phyloP scores from a whole-genome alignment of 2,329 filamentous ascomycete genomes.

The Colletotrichum phormii region DNA sequence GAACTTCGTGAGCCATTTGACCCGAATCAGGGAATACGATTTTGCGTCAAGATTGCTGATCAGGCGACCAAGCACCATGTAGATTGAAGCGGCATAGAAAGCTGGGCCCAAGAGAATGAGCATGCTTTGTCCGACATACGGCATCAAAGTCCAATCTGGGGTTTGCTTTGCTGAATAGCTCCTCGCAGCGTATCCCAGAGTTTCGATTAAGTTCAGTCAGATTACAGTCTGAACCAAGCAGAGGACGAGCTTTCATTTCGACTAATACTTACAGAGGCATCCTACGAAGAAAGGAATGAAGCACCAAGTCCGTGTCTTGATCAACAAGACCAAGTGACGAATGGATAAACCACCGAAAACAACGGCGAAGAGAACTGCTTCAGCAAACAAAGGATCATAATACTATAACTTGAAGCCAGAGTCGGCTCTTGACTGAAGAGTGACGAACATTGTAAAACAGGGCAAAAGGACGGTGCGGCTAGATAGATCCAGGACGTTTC shows the following conservation, averaged over 20 bases:
- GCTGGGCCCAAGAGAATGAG: slow-evolving; percentile 58
- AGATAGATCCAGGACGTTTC: no score
- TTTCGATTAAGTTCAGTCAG: slow-evolving; percentile 51
- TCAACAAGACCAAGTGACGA: slow-evolving; percentile 52
- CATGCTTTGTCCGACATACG: slow-evolving; percentile 55
- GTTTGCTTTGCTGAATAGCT: slow-evolving; percentile 54
- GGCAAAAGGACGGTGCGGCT: no score
- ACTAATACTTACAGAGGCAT: slow-evolving; percentile 54
- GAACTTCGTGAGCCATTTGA: slow-evolving; percentile 60
- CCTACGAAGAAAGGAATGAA: slow-evolving; percentile 64
- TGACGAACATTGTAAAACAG: no score
- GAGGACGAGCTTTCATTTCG: neutral
- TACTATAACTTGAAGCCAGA: slow-evolving; percentile 51
- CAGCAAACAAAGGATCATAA: slow-evolving; percentile 57
- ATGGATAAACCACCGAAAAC: slow-evolving; percentile 54
- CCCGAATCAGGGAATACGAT: slow-evolving; percentile 45
- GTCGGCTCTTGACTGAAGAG: no score
- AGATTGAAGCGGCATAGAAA: slow-evolving; percentile 61
- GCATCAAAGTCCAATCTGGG: slow-evolving; percentile 49
- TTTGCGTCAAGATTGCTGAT: slow-evolving; percentile 51
- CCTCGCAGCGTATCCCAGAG: slow-evolving; percentile 63
- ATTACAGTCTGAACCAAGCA: neutral
- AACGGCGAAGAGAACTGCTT: slow-evolving; percentile 54
- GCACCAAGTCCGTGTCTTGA: slow-evolving; percentile 60
- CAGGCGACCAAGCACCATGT: slow-evolving; percentile 60